Base-by-base conservation (phyloP, 2,329 filamentous ascomycete genomes). In the Claviceps quebecensis region DNA sequence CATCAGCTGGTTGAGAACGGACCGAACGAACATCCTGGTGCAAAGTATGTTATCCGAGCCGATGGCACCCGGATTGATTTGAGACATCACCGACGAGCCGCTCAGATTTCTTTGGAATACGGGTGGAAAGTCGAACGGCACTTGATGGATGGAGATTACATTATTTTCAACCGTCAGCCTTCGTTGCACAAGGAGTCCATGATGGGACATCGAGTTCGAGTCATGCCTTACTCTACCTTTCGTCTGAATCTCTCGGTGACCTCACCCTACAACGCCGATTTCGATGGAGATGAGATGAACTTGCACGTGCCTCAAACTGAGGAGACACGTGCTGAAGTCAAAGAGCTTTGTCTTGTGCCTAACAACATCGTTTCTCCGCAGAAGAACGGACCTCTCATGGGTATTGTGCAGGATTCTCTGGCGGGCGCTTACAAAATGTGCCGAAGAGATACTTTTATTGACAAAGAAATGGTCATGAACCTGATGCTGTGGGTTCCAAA, bases 281-380 rank as follows among this genome's bases (percentile, higher is more conserved):
- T 98, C 71, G 93, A 98, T 64, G 93, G 93, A 71, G 93, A 98
- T 67, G 93, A 99, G 70, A 99, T 99, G 93, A 99, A 99, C 66
- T 81, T 99, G 72, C 93, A 99, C 78, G 94, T 98, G 49, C 94
- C 93, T 4, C 93, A 99, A 64, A 93, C 87, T 39, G 90, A 98
- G 64, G 94, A 99, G 69, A 94, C 94, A 37, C 86, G 93, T 54
- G 89, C 94, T 45, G 93, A 99, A 68, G 81, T 98, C 59, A 87
- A 83, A 67, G 85, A 97, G 65, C 79, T 99, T 14, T 97, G 91
- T 67, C 85, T 97, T 78, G 93, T 99, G n/a, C 93, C 93, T 0
- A 79, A 93, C 60, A 96, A 98, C 68, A 97, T 99, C 62, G 94
- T 98, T 9, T 98, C 94, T 2, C 93, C 93, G 4, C 93, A 98